Evolutionary conservation across 352 stramenopile species (phyloP).

Genomic region (Phytopythium boreale): DNA sequence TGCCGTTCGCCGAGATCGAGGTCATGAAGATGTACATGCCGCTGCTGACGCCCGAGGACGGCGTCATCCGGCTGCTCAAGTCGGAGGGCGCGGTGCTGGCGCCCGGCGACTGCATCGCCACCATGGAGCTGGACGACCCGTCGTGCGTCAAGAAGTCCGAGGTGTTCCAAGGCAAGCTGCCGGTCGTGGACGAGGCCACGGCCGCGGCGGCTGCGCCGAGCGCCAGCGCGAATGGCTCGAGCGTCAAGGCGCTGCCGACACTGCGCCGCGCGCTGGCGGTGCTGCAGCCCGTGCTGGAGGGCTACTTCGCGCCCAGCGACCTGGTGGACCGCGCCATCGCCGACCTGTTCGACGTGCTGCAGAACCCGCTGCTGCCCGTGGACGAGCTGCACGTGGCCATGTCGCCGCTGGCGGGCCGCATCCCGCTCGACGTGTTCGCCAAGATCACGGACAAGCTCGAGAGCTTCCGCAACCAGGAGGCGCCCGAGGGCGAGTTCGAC

Average conservation of each 20-base stretch:
- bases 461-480: conserved; percentile 55
- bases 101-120: conserved; percentile 96
- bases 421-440: conserved; percentile 91
- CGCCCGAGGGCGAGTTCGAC: conserved; percentile 42
- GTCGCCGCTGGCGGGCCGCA: conserved; percentile 95
- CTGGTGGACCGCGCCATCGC: conserved; percentile 84
- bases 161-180: conserved; percentile 88
- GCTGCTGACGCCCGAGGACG: conserved; percentile 95
- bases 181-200: conserved; percentile 27
- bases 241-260: conserved; percentile 64
- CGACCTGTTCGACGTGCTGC: conserved; percentile 78
- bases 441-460: conserved; percentile 85
- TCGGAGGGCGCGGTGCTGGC: conserved; percentile 96
- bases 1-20: conserved; percentile 88
- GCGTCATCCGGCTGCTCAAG: conserved; percentile 94
- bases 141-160: conserved; percentile 94
- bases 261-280: conserved; percentile 70
- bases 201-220: conserved; percentile 56
- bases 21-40: conserved; percentile 99
- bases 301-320: conserved; percentile 88
- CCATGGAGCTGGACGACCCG: conserved; percentile 97
- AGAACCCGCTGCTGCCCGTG: conserved; percentile 74
- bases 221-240: conserved; percentile 41
- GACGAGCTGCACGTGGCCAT: conserved; percentile 97
- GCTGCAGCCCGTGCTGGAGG: conserved; percentile 93